Conservation (phyloP, 495 filamentous ascomycete genomes). For the Pseudevernia furfuracea region DNA sequence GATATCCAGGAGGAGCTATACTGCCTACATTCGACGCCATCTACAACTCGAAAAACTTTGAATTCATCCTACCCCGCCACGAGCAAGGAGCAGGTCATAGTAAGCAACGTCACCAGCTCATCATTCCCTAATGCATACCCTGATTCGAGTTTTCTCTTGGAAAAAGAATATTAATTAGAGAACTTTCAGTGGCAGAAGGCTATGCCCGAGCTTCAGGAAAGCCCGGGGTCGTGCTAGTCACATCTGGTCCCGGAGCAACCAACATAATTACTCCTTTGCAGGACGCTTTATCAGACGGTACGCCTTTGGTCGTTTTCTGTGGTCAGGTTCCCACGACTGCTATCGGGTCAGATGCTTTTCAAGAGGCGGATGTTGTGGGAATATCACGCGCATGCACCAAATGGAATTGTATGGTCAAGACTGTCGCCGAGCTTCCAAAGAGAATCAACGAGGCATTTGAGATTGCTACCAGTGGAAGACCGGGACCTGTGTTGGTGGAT, state of each 20-base stretch:
- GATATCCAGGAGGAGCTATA: constrained; percentile 38
- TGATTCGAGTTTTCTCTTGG: too few relatives aligned
- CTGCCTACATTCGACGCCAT: constrained; percentile 54
- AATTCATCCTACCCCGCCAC: constrained; percentile 54
- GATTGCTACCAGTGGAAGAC: constrained; percentile 51
- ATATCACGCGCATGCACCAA: constrained; percentile 57
- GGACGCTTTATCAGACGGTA: constrained; percentile 55
- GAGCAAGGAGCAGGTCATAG: constrained; percentile 61
- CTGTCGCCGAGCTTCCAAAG: constrained; percentile 50
- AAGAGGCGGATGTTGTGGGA: constrained; percentile 56
- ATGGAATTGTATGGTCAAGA: constrained; percentile 59
- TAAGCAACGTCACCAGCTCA: too few relatives aligned
- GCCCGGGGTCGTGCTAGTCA: constrained; percentile 56
- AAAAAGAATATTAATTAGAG: too few relatives aligned
- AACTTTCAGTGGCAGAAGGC: constrained; percentile 56
- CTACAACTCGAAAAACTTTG: constrained; percentile 54
- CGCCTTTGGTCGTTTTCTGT: constrained; percentile 55
- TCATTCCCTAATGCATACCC: too few relatives aligned
- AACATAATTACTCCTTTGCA: constrained; percentile 58
- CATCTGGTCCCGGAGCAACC: constrained; percentile 57
- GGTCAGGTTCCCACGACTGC: constrained; percentile 50
- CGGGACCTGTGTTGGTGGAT: constrained; percentile 55
- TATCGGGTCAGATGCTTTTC: constrained; percentile 56
- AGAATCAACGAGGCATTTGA: constrained; percentile 57
- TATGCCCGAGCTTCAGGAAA: constrained; percentile 53